These are phyloP conservation scores for Aspergillaceae sp. DNA, from an alignment of 2,329 filamentous ascomycete genomes.

Conservation along the genomic window DNA sequence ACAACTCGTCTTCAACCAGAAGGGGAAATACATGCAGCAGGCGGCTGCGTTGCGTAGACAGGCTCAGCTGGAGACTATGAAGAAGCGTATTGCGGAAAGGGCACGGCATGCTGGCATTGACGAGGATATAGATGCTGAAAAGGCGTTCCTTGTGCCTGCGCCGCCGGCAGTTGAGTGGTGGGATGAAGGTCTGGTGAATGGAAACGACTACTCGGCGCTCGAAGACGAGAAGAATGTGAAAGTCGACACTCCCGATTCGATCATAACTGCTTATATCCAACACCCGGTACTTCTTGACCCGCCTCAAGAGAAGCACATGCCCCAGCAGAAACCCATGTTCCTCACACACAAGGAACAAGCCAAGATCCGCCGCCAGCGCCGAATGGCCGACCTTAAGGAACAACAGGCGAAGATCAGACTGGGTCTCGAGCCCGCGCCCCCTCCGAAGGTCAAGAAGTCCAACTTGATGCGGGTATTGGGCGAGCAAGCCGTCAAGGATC, in stretches of 20 bases:
- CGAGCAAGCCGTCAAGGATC: slow-evolving; percentile 87
- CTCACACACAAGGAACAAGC: slow-evolving; percentile 85
- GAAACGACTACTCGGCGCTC: slow-evolving; percentile 64
- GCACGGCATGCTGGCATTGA: slow-evolving; percentile 88
- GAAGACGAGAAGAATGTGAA: slow-evolving; percentile 59
- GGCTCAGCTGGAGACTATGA: slow-evolving; percentile 85
- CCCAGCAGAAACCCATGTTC: slow-evolving; percentile 79
- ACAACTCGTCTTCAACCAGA: slow-evolving; percentile 81
- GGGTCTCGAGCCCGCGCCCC: slow-evolving; percentile 78
- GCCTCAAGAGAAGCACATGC: slow-evolving; percentile 75
- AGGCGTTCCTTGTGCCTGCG: slow-evolving; percentile 72
- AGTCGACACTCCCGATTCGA: slow-evolving; percentile 67
- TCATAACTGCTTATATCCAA: slow-evolving; percentile 85
- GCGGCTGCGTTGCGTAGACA: slow-evolving; percentile 82
- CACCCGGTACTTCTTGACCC: slow-evolving; percentile 87
- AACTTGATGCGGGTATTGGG: slow-evolving; percentile 97
- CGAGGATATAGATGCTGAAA: slow-evolving; percentile 80
- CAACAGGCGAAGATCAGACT: slow-evolving; percentile 92
- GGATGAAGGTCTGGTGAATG: slow-evolving; percentile 80
- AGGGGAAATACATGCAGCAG: slow-evolving; percentile 95
- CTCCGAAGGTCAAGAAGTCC: slow-evolving; percentile 92
- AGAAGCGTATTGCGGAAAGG: slow-evolving; percentile 80
- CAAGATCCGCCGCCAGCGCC: slow-evolving; percentile 78
- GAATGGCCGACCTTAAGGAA: slow-evolving; percentile 90
- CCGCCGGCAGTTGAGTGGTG: slow-evolving; percentile 95